Percentiles rank a stretch among this genome's conserved stretches.
Conservation (phyloP, 192 early-diverging fungal species). For the Funneliformis geosporum region DNA sequence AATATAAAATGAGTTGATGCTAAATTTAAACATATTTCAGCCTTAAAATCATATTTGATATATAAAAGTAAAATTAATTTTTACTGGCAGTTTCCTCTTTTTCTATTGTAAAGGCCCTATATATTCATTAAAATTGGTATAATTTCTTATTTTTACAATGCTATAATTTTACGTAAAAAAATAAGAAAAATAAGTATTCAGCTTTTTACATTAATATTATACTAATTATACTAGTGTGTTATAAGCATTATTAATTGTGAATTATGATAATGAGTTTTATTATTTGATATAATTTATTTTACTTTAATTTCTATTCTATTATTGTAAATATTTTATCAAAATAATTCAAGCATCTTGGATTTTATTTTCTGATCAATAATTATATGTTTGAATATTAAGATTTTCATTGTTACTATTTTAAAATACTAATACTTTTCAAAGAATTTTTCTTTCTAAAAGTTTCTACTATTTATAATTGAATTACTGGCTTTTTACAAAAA, state of each 20-base stretch:
- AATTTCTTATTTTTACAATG: not conserved
- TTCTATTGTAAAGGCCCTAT: no score
- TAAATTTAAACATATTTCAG: no score
- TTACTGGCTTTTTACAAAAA: no score
- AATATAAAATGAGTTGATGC: no score
- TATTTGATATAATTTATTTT: not conserved
- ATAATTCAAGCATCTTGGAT: slow-evolving; percentile 2
- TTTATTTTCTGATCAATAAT: not conserved
- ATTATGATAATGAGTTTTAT: not conserved
- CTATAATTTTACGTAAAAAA: no score
- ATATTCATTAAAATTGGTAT: no score
- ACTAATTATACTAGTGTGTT: slow-evolving; percentile 7
- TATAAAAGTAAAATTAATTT: no score
- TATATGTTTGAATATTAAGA: not conserved
- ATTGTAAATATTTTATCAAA: not conserved
- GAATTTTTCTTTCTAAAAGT: not conserved
- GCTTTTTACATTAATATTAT: not conserved
- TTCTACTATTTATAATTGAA: no score
- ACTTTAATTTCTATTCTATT: slow-evolving; percentile 17
- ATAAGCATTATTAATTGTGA: not conserved
- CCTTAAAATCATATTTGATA: not conserved
- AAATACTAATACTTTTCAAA: slow-evolving; percentile 1
- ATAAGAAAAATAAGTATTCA: slow-evolving; percentile 2
- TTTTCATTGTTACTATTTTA: not conserved
- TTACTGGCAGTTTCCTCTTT: no score